A percentile compares a stretch with the other conserved stretches of the same genome.
Conservation (phyloP, 1,284 basidiomycete genomes). For the Trametes hirsuta region DNA sequence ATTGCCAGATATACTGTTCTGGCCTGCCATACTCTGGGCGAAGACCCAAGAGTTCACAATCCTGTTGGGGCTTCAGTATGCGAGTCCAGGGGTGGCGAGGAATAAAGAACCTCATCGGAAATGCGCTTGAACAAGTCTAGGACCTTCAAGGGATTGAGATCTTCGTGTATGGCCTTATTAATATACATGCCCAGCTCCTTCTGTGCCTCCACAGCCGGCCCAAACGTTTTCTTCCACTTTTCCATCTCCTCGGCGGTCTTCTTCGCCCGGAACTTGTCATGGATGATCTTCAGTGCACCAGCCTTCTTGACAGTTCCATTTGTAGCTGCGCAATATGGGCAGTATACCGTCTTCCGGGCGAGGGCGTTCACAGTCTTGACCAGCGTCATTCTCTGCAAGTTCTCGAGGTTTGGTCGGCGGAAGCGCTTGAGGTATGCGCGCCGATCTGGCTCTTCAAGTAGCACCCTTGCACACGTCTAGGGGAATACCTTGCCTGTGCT, state of each 20-base stretch:
- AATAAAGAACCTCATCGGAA: slow-evolving; percentile 75
- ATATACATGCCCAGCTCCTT: slow-evolving; percentile 88
- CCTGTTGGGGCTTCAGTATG: slow-evolving; percentile 46
- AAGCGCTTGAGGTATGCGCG: slow-evolving; percentile 87
- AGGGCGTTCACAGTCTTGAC: slow-evolving; percentile 89
- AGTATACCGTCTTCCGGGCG: slow-evolving; percentile 91
- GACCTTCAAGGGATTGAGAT: slow-evolving; percentile 94
- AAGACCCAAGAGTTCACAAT: slow-evolving; percentile 93
- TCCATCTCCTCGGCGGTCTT: slow-evolving; percentile 92
- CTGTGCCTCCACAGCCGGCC: slow-evolving; percentile 82
- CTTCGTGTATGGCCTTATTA: slow-evolving; percentile 89
- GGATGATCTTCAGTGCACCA: slow-evolving; percentile 93
- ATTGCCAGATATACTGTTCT: slow-evolving; percentile 99
- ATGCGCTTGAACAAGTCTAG: slow-evolving; percentile 93
- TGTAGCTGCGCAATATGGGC: slow-evolving; percentile 90
- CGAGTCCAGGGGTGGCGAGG: slow-evolving; percentile 3
- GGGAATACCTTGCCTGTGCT: not conserved
- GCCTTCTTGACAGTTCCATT: slow-evolving; percentile 98
- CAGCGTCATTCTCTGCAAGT: slow-evolving; percentile 86
- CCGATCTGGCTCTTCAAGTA: slow-evolving; percentile 90
- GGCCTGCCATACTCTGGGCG: slow-evolving; percentile 90
- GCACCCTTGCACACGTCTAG: slow-evolving; percentile 91
- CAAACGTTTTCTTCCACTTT: slow-evolving; percentile 87
- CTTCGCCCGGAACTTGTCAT: slow-evolving; percentile 97
- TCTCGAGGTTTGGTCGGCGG: slow-evolving; percentile 89